Base-by-base conservation (phyloP, 352 stramenopile species). In the Poterioochromonas sp. region DNA sequence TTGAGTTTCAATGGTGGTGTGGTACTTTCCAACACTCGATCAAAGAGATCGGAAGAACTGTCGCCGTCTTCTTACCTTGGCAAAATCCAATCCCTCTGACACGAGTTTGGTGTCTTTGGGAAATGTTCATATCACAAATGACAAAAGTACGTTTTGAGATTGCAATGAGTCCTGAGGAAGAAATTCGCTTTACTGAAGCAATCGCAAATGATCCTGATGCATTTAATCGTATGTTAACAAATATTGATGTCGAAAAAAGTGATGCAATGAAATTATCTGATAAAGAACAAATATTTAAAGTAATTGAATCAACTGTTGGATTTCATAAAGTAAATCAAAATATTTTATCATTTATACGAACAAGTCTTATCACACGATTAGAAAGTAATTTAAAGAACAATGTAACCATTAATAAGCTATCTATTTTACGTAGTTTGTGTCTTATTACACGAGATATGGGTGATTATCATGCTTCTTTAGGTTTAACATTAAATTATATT, bases 91-190 rank as follows among this genome's bases (percentile, higher is more conserved):
- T 76, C n/a, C 65, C 65, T 1, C 29, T 76, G 37, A 76, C 65
- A n/a, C 37, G 65, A 29, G 65, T 29, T 35, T 76, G 65, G 65
- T 76, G 65, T n/a, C 39, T 76, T 39, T 76, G 20, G 20, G 65
- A 76, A 40, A 35, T 76, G 3, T 76, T 35, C 41, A 35, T 12
- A 15, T 15, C 65, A 37, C 8, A 35, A 1, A 29, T 44, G 22
- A 76, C 65, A 15, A 40, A 60, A 22, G 34, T 12, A n/a, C 3
- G 44, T 20, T 76, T 76, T 60, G 65, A 76, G 39, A 40, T 76
- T 12, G 37, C 39, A 2, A 76, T 76, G 39, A 58, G 39, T 20
- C n/a, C n/a, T n/a, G 32, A 35, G 1, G 65, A 53, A 20, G 15
- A 58, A 11, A 20, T 18, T 8, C 3, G 41, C 1, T 76, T 76